Base-by-base conservation (phyloP, 768 basidiomycete genomes). In the Psilocybe tampanensis region DNA sequence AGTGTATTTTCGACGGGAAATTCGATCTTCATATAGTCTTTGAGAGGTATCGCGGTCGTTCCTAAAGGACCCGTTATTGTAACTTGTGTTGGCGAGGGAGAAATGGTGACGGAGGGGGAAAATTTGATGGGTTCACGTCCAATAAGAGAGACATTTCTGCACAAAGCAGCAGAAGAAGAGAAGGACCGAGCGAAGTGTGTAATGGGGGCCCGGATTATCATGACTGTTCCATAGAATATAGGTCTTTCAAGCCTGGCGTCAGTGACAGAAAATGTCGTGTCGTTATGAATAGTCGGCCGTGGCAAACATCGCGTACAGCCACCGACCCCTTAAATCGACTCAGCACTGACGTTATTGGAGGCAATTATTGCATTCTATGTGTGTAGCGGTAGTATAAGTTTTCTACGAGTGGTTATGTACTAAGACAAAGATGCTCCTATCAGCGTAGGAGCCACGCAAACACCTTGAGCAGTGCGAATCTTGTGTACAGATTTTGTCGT, bases 341-440 rank as follows among this genome's bases (percentile, higher is more conserved):
- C n/a, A n/a, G n/a, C 29, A 29, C 29, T 29, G 29, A 4, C 29
- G 29, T 29, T 9, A 29, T 9, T 29, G 29, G 5, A 29, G 29
- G 29, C 4, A 29, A 29, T 29, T 5, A 9, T 29, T 4, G 9
- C 29, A 29, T 29, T 29, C 4, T 29, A 4, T 29, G 9, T n/a
- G n/a, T n/a, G 29, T 29, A 29, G 5, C 9, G 29, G 9, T 5
- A 29, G 29, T 29, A 29, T 5, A 29, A 29, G 9, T 5, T 29
- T 5, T 29, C 29, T 4, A 29, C 29, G 29, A 29, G 29, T 29
- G 4, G n/a, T 42, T 29, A 47, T 23, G 5, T 21, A 44, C 39
- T 86, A 98, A 62, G 95, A 97, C 64, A 99, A 71, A n/a, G 91
- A 92, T 8, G 96, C 96, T 5, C 94, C 96, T 52, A 94, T 79